phyloP scores from a whole-genome alignment of 1,139 yeast genomes.

The Scheffersomyces insectosa region DNA sequence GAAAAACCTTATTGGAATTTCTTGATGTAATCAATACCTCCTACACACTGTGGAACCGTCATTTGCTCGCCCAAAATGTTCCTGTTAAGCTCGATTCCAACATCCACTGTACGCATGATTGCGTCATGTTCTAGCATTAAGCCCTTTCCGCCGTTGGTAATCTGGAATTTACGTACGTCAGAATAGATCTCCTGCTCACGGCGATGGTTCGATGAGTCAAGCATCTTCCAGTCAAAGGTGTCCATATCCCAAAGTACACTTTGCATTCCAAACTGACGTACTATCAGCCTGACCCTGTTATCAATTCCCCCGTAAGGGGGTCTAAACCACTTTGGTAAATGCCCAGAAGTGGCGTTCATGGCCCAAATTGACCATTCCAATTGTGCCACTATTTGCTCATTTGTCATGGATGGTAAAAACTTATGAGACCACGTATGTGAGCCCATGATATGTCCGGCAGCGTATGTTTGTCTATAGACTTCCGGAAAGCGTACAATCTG shows the following conservation, averaged over 20 bases:
- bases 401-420: conserved; percentile 72
- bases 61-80: conserved; percentile 49
- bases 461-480: conserved; percentile 56
- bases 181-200: conserved; percentile 48
- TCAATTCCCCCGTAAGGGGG: conserved; percentile 97
- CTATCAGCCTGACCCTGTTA: conserved; percentile 75
- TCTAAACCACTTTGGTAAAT: conserved; percentile 89
- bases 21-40: conserved; percentile 53
- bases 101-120: conserved; percentile 61
- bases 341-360: conserved; percentile 89
- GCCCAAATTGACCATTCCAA: conserved; percentile 97
- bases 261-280: conserved; percentile 84
- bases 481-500: conserved; percentile 79
- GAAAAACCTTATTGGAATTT: conserved; percentile 14
- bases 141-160: conserved; percentile 46
- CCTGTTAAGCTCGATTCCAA: conserved; percentile 57
- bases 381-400: conserved; percentile 84
- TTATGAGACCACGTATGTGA: conserved; percentile 95
- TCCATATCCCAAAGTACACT: conserved; percentile 91
- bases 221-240: conserved; percentile 86
- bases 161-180: conserved; percentile 58
- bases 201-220: conserved; percentile 27
- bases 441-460: conserved; percentile 75
- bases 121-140: conserved; percentile 86
- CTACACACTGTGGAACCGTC: conserved; percentile 84